These are phyloP conservation scores for Rubia tinctorum DNA, from an alignment of 305 asterid species.

Conservation along the genomic window DNA sequence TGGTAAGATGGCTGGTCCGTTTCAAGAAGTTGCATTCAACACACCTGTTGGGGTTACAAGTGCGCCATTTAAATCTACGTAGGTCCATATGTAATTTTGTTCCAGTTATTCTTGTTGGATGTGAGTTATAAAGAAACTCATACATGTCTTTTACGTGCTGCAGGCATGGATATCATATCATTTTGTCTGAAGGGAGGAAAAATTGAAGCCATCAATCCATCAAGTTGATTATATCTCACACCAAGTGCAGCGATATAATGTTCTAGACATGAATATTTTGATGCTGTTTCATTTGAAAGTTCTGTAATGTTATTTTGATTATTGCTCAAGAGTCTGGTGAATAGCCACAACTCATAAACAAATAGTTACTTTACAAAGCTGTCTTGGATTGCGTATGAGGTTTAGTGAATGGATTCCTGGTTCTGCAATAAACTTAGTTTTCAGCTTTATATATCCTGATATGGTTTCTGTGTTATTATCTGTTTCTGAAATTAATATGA, in stretches of 20 bases:
- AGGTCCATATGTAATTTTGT: conserved; percentile 23
- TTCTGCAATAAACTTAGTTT: background rate
- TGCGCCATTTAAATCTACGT: conserved; percentile 95
- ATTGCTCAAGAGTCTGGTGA: no score
- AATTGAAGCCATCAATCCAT: conserved; percentile 44
- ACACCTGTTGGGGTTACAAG: conserved; percentile 80
- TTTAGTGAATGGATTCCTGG: background rate
- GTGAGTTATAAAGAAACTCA: conserved; percentile 1
- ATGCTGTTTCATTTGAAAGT: background rate
- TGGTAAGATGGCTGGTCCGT: conserved; percentile 98
- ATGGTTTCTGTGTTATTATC: background rate
- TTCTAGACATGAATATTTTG: conserved; percentile 10
- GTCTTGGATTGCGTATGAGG: background rate
- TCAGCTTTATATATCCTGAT: background rate
- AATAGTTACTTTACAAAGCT: background rate
- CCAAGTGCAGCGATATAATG: conserved; percentile 8
- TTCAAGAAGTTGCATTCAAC: conserved; percentile 97
- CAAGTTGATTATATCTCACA: conserved; percentile 16
- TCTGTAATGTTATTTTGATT: background rate
- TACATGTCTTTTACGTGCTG: conserved; percentile 16
- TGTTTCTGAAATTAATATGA: background rate
- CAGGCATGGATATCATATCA: conserved; percentile 96
- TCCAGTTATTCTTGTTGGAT: background rate
- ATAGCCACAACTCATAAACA: no score
- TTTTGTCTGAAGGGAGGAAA: conserved; percentile 92